Conservation (phyloP, 2,329 filamentous ascomycete genomes). For the Alternaria arbusti region DNA sequence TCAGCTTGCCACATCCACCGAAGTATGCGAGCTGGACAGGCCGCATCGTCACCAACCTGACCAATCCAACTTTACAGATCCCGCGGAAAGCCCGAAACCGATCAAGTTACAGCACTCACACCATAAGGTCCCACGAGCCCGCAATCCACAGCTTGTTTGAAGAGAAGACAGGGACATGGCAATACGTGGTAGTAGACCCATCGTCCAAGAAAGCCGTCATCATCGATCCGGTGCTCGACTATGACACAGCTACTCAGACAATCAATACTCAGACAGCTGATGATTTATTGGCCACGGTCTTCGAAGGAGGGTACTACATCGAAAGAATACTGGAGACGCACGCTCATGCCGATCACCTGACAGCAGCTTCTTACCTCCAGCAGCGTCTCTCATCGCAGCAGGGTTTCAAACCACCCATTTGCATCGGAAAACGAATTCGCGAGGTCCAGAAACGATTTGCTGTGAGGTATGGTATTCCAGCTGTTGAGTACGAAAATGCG, state of each 20-base stretch:
- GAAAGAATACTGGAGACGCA: conserved; percentile 67
- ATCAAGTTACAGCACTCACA: not conserved
- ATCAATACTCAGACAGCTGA: conserved; percentile 63
- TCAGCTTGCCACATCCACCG: not conserved
- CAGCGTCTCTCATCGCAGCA: conserved; percentile 44
- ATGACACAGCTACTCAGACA: conserved; percentile 52
- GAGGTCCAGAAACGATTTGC: conserved; percentile 61
- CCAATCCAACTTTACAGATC: not conserved
- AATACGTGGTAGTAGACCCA: conserved; percentile 66
- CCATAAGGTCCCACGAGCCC: conserved; percentile 3
- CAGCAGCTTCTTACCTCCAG: conserved; percentile 65
- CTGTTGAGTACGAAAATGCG: conserved; percentile 52
- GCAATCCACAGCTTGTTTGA: conserved; percentile 45
- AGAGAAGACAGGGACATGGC: conserved; percentile 60
- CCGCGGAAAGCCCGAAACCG: not conserved
- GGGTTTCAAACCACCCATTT: conserved; percentile 52
- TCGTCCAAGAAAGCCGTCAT: conserved; percentile 58
- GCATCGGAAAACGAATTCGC: conserved; percentile 63
- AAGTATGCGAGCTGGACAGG: not conserved
- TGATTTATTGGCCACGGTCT: conserved; percentile 54
- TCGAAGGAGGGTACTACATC: conserved; percentile 56
- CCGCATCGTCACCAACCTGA: not conserved
- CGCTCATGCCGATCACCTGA: conserved; percentile 66
- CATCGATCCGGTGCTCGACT: conserved; percentile 69
- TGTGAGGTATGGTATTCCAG: conserved; percentile 55